phyloP scores from a whole-genome alignment of 1,284 basidiomycete genomes.

The Cutaneotrichosporon sp. region DNA sequence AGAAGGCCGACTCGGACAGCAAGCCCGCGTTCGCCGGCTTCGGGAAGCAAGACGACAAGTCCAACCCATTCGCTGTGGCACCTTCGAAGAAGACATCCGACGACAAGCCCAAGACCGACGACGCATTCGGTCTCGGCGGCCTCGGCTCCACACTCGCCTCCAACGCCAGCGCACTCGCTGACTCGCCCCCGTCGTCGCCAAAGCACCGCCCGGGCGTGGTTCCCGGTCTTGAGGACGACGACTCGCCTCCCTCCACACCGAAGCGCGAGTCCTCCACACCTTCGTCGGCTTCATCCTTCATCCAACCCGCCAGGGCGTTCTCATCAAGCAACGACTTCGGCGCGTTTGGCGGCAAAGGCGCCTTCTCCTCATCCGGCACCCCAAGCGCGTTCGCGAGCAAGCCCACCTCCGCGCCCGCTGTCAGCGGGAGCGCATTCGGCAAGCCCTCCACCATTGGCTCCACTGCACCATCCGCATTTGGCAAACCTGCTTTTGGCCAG shows the following conservation, averaged over 20 bases:
- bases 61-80: neutral
- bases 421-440: constrained; percentile 3
- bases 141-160: constrained; percentile 29
- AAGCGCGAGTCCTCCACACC: constrained; percentile 18
- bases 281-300: constrained; percentile 26
- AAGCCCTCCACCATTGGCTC: constrained; percentile 1
- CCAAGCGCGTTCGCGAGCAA: neutral
- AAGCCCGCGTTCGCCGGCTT: constrained; percentile 20
- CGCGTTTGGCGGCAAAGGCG: constrained; percentile 21
- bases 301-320: constrained; percentile 44
- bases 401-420: neutral
- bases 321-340: constrained; percentile 24
- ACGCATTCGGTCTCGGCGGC: constrained; percentile 38
- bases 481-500: constrained; percentile 24
- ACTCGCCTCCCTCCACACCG: constrained; percentile 17
- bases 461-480: constrained; percentile 1
- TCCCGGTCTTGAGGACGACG: constrained; percentile 14
- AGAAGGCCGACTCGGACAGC: neutral
- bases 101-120: constrained; percentile 7
- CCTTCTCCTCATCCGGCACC: neutral
- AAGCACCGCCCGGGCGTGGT: constrained; percentile 7
- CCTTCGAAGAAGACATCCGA: neutral
- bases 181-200: constrained; percentile 34
- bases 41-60: constrained; percentile 10
- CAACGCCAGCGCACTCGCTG: constrained; percentile 29